phyloP scores from a whole-genome alignment of 2,329 filamentous ascomycete species.

The Rhinocladiella similis region DNA sequence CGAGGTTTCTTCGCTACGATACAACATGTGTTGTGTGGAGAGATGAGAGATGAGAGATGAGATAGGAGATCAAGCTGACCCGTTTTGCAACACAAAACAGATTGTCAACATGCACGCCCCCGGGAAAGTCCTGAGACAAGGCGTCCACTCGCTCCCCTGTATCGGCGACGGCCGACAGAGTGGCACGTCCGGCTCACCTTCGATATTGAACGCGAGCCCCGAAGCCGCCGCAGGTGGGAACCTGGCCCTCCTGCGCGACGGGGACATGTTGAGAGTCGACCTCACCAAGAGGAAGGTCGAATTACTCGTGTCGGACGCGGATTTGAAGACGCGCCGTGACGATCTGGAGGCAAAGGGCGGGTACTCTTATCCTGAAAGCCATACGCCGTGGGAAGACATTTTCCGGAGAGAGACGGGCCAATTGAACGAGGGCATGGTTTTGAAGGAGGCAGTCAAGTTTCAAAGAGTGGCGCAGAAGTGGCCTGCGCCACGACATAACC shows the following conservation, averaged over 20 bases:
- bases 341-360: conserved; percentile 41
- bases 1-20: conserved; percentile 35
- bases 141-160: conserved; percentile 50
- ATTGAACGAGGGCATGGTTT: conserved; percentile 50
- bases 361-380: conserved; percentile 42
- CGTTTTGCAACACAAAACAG: conserved; percentile 31
- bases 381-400: conserved; percentile 55
- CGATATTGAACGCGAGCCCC: conserved; percentile 57
- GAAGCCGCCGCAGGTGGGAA: conserved; percentile 58
- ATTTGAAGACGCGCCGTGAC: conserved; percentile 42
- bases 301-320: conserved; percentile 45
- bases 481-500: conserved; percentile 47
- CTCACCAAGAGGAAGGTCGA: conserved; percentile 51
- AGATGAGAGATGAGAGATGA: too few relatives aligned
- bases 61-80: too few relatives aligned
- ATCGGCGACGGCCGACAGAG: conserved; percentile 58
- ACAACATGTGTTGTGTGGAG: too few relatives aligned
- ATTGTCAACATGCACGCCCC: conserved; percentile 56
- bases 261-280: conserved; percentile 53
- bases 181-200: conserved; percentile 56
- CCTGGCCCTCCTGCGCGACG: conserved; percentile 51
- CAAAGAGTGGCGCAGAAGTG: conserved; percentile 48
- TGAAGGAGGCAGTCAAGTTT: conserved; percentile 48
- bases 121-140: conserved; percentile 44
- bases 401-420: conserved; percentile 49